phyloP scores from a whole-genome alignment of 106 monocot genomes.

The Hemerocallis citrina region DNA sequence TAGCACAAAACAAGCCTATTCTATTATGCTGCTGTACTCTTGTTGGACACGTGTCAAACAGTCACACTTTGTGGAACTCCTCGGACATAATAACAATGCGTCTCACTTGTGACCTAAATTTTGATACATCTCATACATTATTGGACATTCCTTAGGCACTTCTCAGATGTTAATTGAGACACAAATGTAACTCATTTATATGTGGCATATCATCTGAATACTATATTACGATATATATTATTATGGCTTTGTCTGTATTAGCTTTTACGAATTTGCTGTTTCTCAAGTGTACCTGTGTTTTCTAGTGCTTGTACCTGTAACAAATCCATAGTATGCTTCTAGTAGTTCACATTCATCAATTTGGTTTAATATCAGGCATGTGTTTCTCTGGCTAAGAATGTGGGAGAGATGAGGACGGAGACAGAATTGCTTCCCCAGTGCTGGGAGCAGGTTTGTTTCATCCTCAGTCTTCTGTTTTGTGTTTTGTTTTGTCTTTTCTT shows the following conservation, averaged over 20 bases:
- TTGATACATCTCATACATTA: no score
- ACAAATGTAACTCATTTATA: no score
- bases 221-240: no score
- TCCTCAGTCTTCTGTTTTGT: background rate
- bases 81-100: no score
- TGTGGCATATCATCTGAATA: no score
- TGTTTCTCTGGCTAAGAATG: slow-evolving; percentile 86
- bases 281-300: background rate
- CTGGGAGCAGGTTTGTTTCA: slow-evolving; percentile 85
- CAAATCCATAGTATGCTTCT: background rate
- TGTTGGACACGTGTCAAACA: no score
- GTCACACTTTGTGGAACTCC: no score
- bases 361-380: slow-evolving; percentile 51
- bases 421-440: slow-evolving; percentile 99
- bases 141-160: no score
- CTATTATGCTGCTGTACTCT: no score
- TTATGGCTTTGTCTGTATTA: background rate
- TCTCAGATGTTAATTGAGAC: no score
- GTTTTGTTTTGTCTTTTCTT: background rate
- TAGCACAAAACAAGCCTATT: no score
- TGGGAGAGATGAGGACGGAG: slow-evolving; percentile 99
- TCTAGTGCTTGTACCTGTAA: background rate
- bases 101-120: no score
- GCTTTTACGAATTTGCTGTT: background rate
- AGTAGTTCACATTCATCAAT: background rate